Base-by-base conservation (phyloP, 1,284 basidiomycete species). In the Trametes sp. region DNA sequence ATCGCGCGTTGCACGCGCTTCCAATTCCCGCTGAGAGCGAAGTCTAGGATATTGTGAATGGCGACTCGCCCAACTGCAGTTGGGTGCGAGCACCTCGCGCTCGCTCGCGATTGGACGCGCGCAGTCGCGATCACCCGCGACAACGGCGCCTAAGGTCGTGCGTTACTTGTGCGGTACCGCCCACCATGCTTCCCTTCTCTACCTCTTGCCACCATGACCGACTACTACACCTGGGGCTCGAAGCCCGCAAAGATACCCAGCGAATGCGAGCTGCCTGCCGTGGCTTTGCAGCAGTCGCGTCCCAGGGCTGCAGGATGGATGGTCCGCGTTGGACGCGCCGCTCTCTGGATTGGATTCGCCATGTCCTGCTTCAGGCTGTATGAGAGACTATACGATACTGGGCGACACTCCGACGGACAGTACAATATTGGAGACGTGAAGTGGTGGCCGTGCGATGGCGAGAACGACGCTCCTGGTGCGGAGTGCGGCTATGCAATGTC, bases 401-500 rank as follows among this genome's bases (percentile, higher is more conserved):
- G 6, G 33, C 8, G 5, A 1, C 23, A 2, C 13, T 24, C 9
- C 24, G 42, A 14, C 11, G 42, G 23, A 7, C 13, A 3, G 7
- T 14, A 26, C 24, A 1, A 28, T 5, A 5, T 66, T 14, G 59
- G 62, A 26, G 59, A 62, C 36, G 46, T 69, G 21, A 45, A 55
- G 33, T 69, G 60, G 59, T 58, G 58, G 44, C 16, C 49, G 10
- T 69, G 67, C 45, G 50, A 42, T 2, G 61, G 28, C 16, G 53
- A 38, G n/a, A 36, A 24, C 19, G 51, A 46, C 23, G 46, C 55
- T 10, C 56, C 65, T 1, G 65, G 62, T 2, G 61, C 68, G 1
- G 68, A 71, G 53, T 72, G 70, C 45, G 69, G 70, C 13, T 68
- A 66, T 50, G 66, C 70, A 21, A 66, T 70, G 70, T 72, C 54